Evolutionary conservation across 2,329 filamentous ascomycete genomes (phyloP), one percentile per base, ranked within the genome.

Genomic region (Rhynchosporium secalis): DNA sequence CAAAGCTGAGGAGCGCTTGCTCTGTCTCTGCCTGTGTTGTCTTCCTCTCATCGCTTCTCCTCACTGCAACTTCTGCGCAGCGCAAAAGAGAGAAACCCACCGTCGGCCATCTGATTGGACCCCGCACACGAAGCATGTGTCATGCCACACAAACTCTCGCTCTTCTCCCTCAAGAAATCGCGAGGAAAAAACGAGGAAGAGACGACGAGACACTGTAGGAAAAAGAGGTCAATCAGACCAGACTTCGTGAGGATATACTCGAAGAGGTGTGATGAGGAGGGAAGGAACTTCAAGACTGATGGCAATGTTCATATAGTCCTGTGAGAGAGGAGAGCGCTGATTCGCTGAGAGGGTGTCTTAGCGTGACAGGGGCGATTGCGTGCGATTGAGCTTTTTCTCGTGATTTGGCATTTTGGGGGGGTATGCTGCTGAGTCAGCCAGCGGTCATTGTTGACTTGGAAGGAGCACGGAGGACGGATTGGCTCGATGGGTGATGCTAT

Each of bases 281-380:
- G 57, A 56, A 10, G 29, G 36, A 20, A 20, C 1, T 20, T 1
- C 1, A 1, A 20, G 43, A 48, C 31, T 10, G 36, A 38, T 51
- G 20, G 56, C 41, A 28, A 36, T 54, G 41, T 49, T 49, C 51
- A 61, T 56, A 48, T 52, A 40, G 51, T 10, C 15, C 57, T 33
- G 43, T 36, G 5, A 20, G 45, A 52, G 26, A 51, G 31, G 26
- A 15, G 38, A 43, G 26, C 43, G 58, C 49, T 65, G 60, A 68
- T 68, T 68, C 55, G 66, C 43, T 58, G 43, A 41, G 6, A 3
- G 26, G 10, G 1, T n/a, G 26, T 1, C 15, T 60, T 68, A 66
- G 64, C 56, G 62, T 57, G 58, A 47, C 62, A 62, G 58, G 66
- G 66, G 66, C 64, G 64, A 65, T 68, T 64, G 66, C 64, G 66